Percentiles rank a stretch among this genome's conserved stretches.
Evolutionary conservation across 768 basidiomycete genomes (phyloP).

Genomic region (Suillus discolor): DNA sequence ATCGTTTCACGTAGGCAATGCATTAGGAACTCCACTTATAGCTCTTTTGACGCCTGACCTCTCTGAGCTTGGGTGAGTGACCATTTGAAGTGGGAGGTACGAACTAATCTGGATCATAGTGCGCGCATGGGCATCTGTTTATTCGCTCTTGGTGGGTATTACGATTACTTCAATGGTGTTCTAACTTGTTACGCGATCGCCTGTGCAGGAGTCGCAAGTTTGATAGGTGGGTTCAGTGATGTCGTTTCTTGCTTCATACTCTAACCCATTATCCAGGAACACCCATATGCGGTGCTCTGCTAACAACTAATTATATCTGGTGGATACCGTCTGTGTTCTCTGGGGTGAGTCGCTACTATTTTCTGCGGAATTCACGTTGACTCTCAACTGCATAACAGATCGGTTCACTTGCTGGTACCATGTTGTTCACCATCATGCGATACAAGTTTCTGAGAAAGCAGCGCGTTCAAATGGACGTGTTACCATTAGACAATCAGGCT

Average conservation of each 20-base stretch:
- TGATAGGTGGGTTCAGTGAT: slow-evolving; percentile 19
- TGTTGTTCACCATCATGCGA: neutral
- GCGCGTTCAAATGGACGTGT: too few species aligned
- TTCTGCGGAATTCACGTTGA: neutral
- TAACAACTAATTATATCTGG: slow-evolving; percentile 57
- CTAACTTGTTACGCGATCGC: too few species aligned
- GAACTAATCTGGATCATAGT: slow-evolving; percentile 11
- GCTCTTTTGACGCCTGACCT: too few species aligned
- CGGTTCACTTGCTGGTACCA: neutral
- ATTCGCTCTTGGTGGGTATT: slow-evolving; percentile 39
- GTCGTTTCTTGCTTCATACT: slow-evolving; percentile 5
- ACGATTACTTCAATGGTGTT: neutral
- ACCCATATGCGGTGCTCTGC: slow-evolving; percentile 58
- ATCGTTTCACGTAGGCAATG: too few species aligned
- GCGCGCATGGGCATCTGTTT: slow-evolving; percentile 51
- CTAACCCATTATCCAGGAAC: slow-evolving; percentile 42
- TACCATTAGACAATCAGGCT: too few species aligned
- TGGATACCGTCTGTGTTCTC: slow-evolving; percentile 58
- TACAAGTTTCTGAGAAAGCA: too few species aligned
- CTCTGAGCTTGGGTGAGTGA: too few species aligned
- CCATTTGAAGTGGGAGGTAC: neutral
- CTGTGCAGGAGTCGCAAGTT: slow-evolving; percentile 25
- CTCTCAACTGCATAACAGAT: neutral
- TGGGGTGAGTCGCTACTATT: slow-evolving; percentile 31
- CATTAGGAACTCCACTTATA: too few species aligned